Percentiles rank a stretch among this genome's conserved stretches.
Evolutionary conservation across 805 yeast species (phyloP).

Genomic region (Saccharomycopsis fibuligera): DNA sequence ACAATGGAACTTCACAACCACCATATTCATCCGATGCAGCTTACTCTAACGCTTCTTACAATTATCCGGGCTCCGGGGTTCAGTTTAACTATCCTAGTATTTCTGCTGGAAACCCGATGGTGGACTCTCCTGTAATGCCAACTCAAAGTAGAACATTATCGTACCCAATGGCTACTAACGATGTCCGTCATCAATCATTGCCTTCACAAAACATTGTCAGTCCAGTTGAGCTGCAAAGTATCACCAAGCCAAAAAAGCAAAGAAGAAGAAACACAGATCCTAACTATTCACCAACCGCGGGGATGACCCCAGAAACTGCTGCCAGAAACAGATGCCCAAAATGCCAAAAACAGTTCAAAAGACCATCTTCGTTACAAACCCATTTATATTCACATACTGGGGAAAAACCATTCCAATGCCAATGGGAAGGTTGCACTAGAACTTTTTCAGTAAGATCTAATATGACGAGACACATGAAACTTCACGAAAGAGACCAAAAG

Average conservation of each 20-base stretch:
- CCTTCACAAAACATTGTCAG: background rate
- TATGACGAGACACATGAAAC: conserved; percentile 69
- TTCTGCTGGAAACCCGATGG: conserved; percentile 14
- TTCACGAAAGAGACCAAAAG: conserved; percentile 40
- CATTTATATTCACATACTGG: conserved; percentile 79
- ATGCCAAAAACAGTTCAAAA: conserved; percentile 71
- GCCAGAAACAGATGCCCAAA: conserved; percentile 41
- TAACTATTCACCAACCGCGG: conserved; percentile 19
- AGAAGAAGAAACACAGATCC: conserved; percentile 20
- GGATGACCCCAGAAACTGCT: conserved; percentile 41
- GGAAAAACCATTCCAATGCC: conserved; percentile 65
- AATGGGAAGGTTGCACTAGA: conserved; percentile 61
- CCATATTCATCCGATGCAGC: conserved; percentile 1
- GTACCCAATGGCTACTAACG: conserved; percentile 1
- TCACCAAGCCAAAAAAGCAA: conserved; percentile 14
- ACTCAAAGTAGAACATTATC: background rate
- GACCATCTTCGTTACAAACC: conserved; percentile 77
- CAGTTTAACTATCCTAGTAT: conserved; percentile 23
- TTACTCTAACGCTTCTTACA: conserved; percentile 2
- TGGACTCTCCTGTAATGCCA: conserved; percentile 1
- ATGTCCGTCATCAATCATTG: conserved; percentile 1
- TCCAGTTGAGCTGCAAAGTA: background rate
- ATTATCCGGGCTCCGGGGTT: background rate
- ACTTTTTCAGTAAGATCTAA: conserved; percentile 72
- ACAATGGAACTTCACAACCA: background rate